Percentiles rank a stretch among this genome's conserved stretches.
Evolutionary conservation across 441 rosid genomes (phyloP).

Genomic region (Metrosideros polymorpha): DNA sequence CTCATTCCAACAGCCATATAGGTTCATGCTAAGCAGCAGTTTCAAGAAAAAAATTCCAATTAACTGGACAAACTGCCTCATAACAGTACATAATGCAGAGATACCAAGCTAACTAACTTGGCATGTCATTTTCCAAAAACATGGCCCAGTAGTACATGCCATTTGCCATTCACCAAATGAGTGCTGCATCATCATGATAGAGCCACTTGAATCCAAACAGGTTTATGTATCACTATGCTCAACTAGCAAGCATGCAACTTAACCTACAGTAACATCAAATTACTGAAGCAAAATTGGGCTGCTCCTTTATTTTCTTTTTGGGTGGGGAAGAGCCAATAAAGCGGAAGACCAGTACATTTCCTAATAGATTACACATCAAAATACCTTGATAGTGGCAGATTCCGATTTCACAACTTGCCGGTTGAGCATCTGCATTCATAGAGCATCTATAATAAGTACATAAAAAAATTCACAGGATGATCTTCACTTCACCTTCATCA

Average conservation of each 20-base stretch:
- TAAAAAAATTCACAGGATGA: neutral
- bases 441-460: neutral
- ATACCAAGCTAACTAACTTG: neutral
- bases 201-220: neutral
- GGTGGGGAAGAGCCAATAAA: neutral
- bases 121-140: neutral
- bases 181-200: neutral
- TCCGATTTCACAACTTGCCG: slow-evolving; percentile 91
- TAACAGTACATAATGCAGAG: neutral
- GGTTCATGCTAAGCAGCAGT: neutral
- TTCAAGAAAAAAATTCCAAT: neutral
- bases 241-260: neutral
- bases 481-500: neutral
- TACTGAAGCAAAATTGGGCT: neutral
- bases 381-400: slow-evolving; percentile 82
- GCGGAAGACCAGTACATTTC: neutral
- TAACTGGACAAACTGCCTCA: neutral
- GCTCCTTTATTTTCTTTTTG: neutral
- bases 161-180: neutral
- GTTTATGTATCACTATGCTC: neutral
- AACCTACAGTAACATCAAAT: neutral
- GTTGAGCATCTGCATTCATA: slow-evolving; percentile 43
- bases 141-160: neutral
- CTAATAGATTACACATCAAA: neutral
- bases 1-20: neutral